Percentiles rank a stretch among this genome's conserved stretches.
Conservation (phyloP, 495 filamentous ascomycete genomes). For the Podospora fimiseda region DNA sequence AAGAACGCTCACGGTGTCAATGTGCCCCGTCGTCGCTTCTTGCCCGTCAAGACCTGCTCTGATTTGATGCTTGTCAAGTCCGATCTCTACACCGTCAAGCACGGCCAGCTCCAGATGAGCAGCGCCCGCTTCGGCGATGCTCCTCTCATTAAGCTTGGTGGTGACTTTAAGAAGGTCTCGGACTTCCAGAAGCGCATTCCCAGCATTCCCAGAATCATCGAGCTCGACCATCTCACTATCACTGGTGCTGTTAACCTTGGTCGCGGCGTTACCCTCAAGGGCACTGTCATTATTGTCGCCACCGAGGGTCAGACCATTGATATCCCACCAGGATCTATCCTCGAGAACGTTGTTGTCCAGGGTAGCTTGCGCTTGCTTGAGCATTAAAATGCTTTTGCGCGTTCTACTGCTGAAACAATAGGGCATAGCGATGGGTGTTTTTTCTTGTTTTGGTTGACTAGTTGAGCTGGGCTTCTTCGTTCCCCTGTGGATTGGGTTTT, state of each 20-base stretch:
- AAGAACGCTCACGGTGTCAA: conserved; percentile 98
- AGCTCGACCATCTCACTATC: conserved; percentile 96
- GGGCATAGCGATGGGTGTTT: neutral
- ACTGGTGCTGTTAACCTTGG: conserved; percentile 96
- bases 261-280: conserved; percentile 90
- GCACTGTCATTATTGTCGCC: conserved; percentile 99
- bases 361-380: conserved; percentile 91
- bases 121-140: conserved; percentile 92
- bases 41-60: conserved; percentile 99
- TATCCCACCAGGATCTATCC: conserved; percentile 87
- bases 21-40: conserved; percentile 92
- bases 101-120: conserved; percentile 96
- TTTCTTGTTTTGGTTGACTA: neutral
- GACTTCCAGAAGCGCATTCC: conserved; percentile 98
- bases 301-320: conserved; percentile 98
- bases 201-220: conserved; percentile 94
- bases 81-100: conserved; percentile 98
- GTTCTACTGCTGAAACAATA: neutral
- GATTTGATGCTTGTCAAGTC: conserved; percentile 99
- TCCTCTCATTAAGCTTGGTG: conserved; percentile 98
- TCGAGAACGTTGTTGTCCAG: conserved; percentile 99
- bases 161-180: conserved; percentile 99
- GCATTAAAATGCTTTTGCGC: conserved; percentile 58
- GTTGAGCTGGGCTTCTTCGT: neutral
- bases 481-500: neutral